Percentiles rank a stretch among this genome's conserved stretches.
Conservation (phyloP, 345 rosid species). For the Chamaenerion angustifolium region DNA sequence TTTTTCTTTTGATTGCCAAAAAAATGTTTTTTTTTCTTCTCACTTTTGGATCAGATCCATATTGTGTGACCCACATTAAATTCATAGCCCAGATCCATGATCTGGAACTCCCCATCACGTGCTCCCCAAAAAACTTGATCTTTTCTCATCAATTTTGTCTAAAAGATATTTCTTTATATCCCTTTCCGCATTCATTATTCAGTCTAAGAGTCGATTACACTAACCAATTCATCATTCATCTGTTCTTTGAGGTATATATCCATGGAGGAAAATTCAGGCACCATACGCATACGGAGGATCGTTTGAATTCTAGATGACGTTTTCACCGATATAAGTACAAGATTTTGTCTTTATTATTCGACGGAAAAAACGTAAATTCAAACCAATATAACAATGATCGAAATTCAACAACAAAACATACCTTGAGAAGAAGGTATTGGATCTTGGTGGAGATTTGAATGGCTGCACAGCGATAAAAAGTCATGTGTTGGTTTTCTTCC, state of each 20-base stretch:
- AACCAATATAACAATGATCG: background rate
- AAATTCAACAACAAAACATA: background rate
- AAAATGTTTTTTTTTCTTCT: constrained; percentile 9
- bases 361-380: too few species aligned
- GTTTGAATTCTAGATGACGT: too few species aligned
- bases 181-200: background rate
- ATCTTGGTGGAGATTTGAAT: constrained; percentile 59
- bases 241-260: too few species aligned
- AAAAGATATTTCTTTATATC: background rate
- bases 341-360: too few species aligned
- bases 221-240: too few species aligned
- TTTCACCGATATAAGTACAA: too few species aligned
- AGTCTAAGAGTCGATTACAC: too few species aligned
- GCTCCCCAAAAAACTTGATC: constrained; percentile 2
- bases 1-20: too few species aligned
- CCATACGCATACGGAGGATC: too few species aligned
- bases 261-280: too few species aligned
- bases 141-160: background rate
- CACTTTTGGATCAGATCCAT: constrained; percentile 15
- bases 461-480: constrained; percentile 80
- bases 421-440: constrained; percentile 54
- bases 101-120: constrained; percentile 31
- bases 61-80: constrained; percentile 19
- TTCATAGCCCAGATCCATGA: constrained; percentile 30
- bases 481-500: constrained; percentile 84